Conservation (phyloP, 2,329 filamentous ascomycete species). For the Zymoseptoria tritici region DNA sequence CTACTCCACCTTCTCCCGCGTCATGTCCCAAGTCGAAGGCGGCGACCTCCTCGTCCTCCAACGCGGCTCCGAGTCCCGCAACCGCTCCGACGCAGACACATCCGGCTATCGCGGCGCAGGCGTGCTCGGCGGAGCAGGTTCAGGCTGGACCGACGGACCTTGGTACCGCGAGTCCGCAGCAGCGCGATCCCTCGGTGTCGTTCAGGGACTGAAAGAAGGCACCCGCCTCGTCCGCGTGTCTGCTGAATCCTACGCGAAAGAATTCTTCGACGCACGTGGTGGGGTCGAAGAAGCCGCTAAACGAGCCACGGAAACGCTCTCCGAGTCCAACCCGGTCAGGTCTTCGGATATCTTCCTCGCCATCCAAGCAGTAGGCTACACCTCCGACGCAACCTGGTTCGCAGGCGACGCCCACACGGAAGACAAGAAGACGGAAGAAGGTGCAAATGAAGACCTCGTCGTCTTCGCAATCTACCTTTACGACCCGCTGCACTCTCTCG, state of each 20-base stretch:
- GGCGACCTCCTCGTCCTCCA: constrained; percentile 92
- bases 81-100: constrained; percentile 51
- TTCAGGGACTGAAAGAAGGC: constrained; percentile 75
- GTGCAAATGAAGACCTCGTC: constrained; percentile 54
- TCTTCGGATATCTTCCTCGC: constrained; percentile 92
- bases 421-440: constrained; percentile 20
- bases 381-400: constrained; percentile 61
- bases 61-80: constrained; percentile 76
- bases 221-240: constrained; percentile 85
- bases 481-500: constrained; percentile 86
- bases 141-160: constrained; percentile 85
- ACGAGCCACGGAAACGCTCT: constrained; percentile 69
- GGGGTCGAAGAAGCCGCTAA: constrained; percentile 74
- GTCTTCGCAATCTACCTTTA: constrained; percentile 72
- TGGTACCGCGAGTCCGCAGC: constrained; percentile 72
- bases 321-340: constrained; percentile 79
- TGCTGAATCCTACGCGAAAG: constrained; percentile 77
- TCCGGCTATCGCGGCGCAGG: constrained; percentile 44
- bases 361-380: constrained; percentile 75
- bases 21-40: constrained; percentile 98
- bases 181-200: constrained; percentile 68
- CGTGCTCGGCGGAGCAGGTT: constrained; percentile 35
- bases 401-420: constrained; percentile 37
- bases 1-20: constrained; percentile 81
- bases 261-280: constrained; percentile 72